Base-by-base conservation (phyloP, 2,329 filamentous ascomycete genomes). In the Colletotrichum truncatum region DNA sequence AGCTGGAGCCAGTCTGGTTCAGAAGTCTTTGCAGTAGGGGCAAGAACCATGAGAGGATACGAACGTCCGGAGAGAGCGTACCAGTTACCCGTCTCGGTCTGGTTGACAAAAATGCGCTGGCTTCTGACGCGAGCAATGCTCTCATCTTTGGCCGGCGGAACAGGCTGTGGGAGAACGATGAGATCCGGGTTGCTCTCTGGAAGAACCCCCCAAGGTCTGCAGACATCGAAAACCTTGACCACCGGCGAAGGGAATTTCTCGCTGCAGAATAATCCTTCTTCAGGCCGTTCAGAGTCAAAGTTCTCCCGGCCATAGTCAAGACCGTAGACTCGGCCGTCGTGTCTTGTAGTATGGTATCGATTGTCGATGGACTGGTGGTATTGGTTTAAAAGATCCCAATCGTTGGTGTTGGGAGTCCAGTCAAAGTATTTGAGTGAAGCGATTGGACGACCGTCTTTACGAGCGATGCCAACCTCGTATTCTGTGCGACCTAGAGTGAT, bases 381-480 rank as follows among this genome's bases (percentile, higher is more conserved):
- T 74, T 98, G 93, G 52, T 87, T 87, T 72, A 93, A 90, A 6
- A 99, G 87, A 75, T 99, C 96, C 68, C 88, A 88, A 77, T 99
- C 95, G 66, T 90, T 92, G 64, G 91, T 97, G 77, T 99, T 99
- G 12, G 94, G 93, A 1, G 89, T 90, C 96, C 96, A 99, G 76
- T 99, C 96, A 10, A 93, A 92, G 74, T 97, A 99, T 69, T 89
- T 94, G 70, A 99, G 87, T 0, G 93, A 97, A 73, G 94, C 97
- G 67, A 99, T 91, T 7, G 89, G 87, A 64, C 91, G 87, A 2
- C 91, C 90, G 70, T 91, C 87, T 45, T 85, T 87, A 66, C 93
- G 90, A 69, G 94, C 91, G 45, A 99, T 97, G 60, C 87, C 89
- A 66, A 99, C 91, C 6, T 88, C 95, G 78, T 99, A 99, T 76